Base-by-base conservation (phyloP, 352 stramenopile genomes). In the Pythium aristosporum region DNA sequence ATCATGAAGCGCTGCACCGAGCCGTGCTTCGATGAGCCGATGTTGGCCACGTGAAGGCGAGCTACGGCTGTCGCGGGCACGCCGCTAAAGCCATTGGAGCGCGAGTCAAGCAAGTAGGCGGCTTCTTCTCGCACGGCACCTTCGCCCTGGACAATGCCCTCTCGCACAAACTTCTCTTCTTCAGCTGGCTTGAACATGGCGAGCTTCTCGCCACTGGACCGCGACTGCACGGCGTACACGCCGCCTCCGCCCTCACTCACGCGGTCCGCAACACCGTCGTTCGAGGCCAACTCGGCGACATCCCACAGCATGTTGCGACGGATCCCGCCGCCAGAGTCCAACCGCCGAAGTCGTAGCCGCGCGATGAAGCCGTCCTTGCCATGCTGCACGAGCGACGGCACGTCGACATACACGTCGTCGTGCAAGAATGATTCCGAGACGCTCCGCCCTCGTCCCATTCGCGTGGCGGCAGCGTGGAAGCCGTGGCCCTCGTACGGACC, bases 1-100 rank as follows among this genome's bases (percentile, higher is more conserved):
- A 70, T 60, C 79, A 96, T 91, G 54, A 94, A 96, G 16, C 76
- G 75, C 64, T 96, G 88, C 0, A 94, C 75, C 2, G 84, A 80
- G 4, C 87, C 88, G 57, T 89, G 75, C 63, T 90, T 91, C 2
- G 75, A 68, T 0, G 67, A 65, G 1, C 71, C 72, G 2, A 82
- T 65, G 39, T 62, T 80, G 12, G 77, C 67, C 6, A 92, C 71
- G 5, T 83, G 74, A 12, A 92, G 53, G 4, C 80, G 78, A 34
- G 83, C 84, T 2, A 90, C 80, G 8, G 86, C 85, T 15, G 86
- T 94, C 12, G 82, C 77, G 5, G 86, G 84, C 2, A 94, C 85
- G 4, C 85, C 85, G 46, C 84, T 91, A 55, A 89, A 93, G 3
- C 85, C 84, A 50, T 85, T 83, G 30, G 69, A 76, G 25, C 74